Evolutionary conservation across 116 monocot genomes (phyloP).

Genomic region (Phalaenopsis hybrid): DNA sequence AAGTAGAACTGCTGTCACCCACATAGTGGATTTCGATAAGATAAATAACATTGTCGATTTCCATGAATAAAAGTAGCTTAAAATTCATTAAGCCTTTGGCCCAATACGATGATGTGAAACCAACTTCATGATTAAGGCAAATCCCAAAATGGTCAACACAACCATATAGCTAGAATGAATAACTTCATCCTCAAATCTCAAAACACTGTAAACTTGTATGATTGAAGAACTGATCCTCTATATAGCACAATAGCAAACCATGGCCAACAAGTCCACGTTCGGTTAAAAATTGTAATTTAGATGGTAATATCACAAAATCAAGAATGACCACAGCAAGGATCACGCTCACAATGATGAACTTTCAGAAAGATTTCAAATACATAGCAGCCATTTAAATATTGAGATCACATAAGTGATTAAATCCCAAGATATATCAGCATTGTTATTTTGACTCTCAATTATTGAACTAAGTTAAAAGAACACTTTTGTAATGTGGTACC

Average conservation of each 20-base stretch:
- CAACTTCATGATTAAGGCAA: slow-evolving; percentile 68
- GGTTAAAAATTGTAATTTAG: slow-evolving; percentile 64
- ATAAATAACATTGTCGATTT: slow-evolving; percentile 88
- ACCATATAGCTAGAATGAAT: slow-evolving; percentile 98
- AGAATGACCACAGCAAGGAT: slow-evolving; percentile 76
- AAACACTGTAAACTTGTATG: slow-evolving; percentile 73
- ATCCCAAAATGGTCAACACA: slow-evolving; percentile 57
- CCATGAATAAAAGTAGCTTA: slow-evolving; percentile 73
- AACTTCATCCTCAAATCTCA: slow-evolving; percentile 89
- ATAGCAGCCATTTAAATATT: slow-evolving; percentile 97
- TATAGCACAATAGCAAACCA: slow-evolving; percentile 79
- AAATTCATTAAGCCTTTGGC: slow-evolving; percentile 80
- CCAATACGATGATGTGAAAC: slow-evolving; percentile 65
- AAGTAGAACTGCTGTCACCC: slow-evolving; percentile 75
- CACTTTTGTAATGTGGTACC: no score
- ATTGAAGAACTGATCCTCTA: slow-evolving; percentile 93
- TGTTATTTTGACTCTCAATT: no score
- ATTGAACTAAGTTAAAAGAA: no score
- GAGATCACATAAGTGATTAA: slow-evolving; percentile 85
- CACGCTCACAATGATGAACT: slow-evolving; percentile 62
- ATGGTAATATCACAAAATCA: slow-evolving; percentile 78
- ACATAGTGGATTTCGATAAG: slow-evolving; percentile 69
- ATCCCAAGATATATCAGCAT: no score
- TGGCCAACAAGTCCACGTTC: slow-evolving; percentile 79
- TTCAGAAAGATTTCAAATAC: slow-evolving; percentile 86